Evolutionary conservation across 169 alveolate genomes (phyloP), one percentile per base, ranked within the genome.

Genomic region (Sarcocystis neurona): DNA sequence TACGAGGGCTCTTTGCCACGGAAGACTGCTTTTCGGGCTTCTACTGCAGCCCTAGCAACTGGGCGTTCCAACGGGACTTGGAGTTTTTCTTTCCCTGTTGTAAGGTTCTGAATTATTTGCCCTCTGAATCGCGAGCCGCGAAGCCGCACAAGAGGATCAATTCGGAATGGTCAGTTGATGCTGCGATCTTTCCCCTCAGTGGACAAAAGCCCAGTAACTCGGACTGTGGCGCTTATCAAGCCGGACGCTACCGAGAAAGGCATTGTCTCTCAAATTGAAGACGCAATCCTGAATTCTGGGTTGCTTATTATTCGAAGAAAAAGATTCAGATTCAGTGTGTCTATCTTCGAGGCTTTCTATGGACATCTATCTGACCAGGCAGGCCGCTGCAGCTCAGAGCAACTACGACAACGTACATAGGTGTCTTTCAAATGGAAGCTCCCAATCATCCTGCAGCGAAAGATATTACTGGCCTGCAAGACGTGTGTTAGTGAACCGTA

Each of bases 221-320:
- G 82, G 56, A 72, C 82, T 1, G 34, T 72, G 39, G 82, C 82
- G 82, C 39, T 72, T 10, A 72, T 72, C 23, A 72, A 72, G 46
- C 82, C 82, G 12, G 82, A 72, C 82, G 82, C 82, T 56, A 53
- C 41, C n/a, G 82, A n/a, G 23, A 53, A 48, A 27, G 82, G 82
- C 8, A 32, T 37, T 18, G 34, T 3, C 27, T 34, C 34, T 30
- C 56, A 72, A 53, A 72, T 72, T 32, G 32, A 37, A 43, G 82
- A 72, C 53, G 82, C 2, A 6, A 72, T 72, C 53, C 82, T 72
- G 18, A 32, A 72, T 39, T 37, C 56, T 4, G 82, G 82, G 23
- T 56, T 72, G 5, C 48, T 4, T 39, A 72, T 72, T 39, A 39
- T 72, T 15, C 4, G 82, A n/a, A 15, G 32, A 37, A 34, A 37